Percentiles rank a stretch among this genome's conserved stretches.
phyloP scores from a whole-genome alignment of 129 eudicot species.

The Solidago caesia region DNA sequence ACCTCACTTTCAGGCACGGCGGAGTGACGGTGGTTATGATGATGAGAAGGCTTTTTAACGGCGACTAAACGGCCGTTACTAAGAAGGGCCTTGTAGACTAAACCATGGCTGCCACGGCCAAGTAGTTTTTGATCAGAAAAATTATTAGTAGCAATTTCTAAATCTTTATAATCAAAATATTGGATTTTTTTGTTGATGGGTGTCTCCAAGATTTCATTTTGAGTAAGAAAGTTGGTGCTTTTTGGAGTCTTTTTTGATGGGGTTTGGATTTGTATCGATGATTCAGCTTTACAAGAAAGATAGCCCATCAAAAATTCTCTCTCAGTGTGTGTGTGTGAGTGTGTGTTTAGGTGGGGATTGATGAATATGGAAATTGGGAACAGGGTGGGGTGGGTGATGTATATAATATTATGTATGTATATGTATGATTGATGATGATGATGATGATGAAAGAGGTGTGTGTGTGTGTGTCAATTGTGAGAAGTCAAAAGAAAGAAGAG shows the following conservation, averaged over 20 bases:
- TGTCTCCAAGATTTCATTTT: conserved; percentile 1
- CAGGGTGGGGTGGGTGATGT: not conserved
- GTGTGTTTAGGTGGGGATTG: not conserved
- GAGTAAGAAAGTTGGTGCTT: conserved; percentile 11
- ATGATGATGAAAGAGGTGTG: too few relatives aligned
- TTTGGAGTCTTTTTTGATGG: conserved; percentile 31
- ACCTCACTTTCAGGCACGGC: conserved; percentile 49
- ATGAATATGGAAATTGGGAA: not conserved
- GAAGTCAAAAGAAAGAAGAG: conserved; percentile 21
- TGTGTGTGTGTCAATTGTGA: not conserved
- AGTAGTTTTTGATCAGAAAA: conserved; percentile 77
- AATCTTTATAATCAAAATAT: conserved; percentile 67
- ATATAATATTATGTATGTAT: too few relatives aligned
- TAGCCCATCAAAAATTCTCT: conserved; percentile 52
- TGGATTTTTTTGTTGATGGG: conserved; percentile 46
- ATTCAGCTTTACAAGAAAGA: conserved; percentile 71
- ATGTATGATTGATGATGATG: not conserved
- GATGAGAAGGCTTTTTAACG: conserved; percentile 65
- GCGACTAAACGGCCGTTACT: conserved; percentile 80
- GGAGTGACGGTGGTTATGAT: conserved; percentile 19
- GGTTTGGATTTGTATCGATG: conserved; percentile 46
- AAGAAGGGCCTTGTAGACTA: conserved; percentile 82
- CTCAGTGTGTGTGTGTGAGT: not conserved
- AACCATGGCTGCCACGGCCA: conserved; percentile 96
- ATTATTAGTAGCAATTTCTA: conserved; percentile 68